Base-by-base conservation (phyloP, 768 basidiomycete species). In the Coprinopsis marcescibilis region DNA sequence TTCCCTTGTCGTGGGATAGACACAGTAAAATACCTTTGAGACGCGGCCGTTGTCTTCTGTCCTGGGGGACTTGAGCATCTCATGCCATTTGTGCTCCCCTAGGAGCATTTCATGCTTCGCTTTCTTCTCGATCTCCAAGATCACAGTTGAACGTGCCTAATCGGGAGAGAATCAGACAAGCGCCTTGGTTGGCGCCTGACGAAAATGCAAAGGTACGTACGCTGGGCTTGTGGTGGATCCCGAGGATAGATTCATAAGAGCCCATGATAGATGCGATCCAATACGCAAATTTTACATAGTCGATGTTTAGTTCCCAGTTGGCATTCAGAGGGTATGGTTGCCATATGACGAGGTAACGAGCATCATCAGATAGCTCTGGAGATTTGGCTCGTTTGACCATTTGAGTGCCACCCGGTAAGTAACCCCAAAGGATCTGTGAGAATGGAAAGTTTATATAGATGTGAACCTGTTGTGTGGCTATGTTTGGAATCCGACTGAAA, bases 211-310 rank as follows among this genome's bases (percentile, higher is more conserved):
- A 11, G n/a, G 26, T 17, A 64, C 65, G 37, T 46, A 75, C 77
- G 43, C 58, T 71, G 10, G 75, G 74, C 48, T 75, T 77, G 48
- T 74, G 63, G 48, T 71, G 69, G 10, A 78, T 61, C n/a, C 67
- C 69, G 50, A 66, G 61, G 33, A 77, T 52, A 5, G 66, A 57
- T 3, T 66, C 53, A 3, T 46, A 52, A 47, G 11, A 23, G 2
- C 69, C 72, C 19, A 75, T 63, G 40, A 66, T 65, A 23, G 68
- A 64, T 4, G 73, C 75, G 33, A 78, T 62, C 77, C 77, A 80
- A 49, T 60, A 65, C 26, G 66, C 66, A 50, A 72, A 73, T 3
- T 56, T 55, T 23, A 64, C 65, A 25, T 63, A 67, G 52, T 76
- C 72, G 4, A 58, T 54, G 4, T 60, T 52, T 3, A 71, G 48